phyloP scores from a whole-genome alignment of 2,329 filamentous ascomycete species.

The Coniochaeta hoffmannii region DNA sequence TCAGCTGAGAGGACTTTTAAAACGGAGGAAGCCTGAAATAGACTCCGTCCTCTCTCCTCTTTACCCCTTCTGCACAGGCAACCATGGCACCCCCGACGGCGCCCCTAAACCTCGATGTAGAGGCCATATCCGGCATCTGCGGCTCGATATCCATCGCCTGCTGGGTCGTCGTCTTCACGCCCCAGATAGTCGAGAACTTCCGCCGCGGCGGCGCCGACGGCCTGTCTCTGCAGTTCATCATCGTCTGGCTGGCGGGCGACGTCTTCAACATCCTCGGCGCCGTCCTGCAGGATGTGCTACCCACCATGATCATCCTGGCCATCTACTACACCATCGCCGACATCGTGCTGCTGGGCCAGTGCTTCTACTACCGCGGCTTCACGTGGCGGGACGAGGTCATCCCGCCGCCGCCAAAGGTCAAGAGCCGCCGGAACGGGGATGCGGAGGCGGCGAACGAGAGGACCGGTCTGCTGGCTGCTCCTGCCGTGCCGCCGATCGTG shows the following conservation, averaged over 20 bases:
- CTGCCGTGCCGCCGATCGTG: neutral
- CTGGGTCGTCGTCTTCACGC: constrained; percentile 96
- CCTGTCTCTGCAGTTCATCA: constrained; percentile 82
- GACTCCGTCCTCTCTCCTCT: neutral
- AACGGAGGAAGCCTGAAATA: neutral
- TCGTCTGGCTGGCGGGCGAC: constrained; percentile 89
- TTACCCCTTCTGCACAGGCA: neutral
- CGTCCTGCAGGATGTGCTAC: constrained; percentile 81
- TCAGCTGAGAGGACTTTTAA: neutral
- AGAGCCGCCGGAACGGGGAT: constrained; percentile 1
- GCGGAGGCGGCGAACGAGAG: constrained; percentile 34
- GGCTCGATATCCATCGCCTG: constrained; percentile 94
- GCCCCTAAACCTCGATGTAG: constrained; percentile 69
- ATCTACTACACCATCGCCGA: constrained; percentile 92
- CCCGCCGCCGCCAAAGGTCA: constrained; percentile 31
- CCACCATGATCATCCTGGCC: constrained; percentile 78
- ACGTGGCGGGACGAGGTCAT: constrained; percentile 50
- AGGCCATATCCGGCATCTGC: constrained; percentile 87
- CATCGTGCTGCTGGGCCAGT: constrained; percentile 79
- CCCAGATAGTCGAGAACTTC: constrained; percentile 95
- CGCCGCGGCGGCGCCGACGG: constrained; percentile 77
- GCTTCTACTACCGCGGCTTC: constrained; percentile 93
- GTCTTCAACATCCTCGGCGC: constrained; percentile 96
- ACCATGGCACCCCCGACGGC: constrained; percentile 47
- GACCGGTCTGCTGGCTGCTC: constrained; percentile 35